A percentile compares a stretch with the other conserved stretches of the same genome.
phyloP scores from a whole-genome alignment of 352 stramenopile genomes.

The Globisporangium uncinulatum region DNA sequence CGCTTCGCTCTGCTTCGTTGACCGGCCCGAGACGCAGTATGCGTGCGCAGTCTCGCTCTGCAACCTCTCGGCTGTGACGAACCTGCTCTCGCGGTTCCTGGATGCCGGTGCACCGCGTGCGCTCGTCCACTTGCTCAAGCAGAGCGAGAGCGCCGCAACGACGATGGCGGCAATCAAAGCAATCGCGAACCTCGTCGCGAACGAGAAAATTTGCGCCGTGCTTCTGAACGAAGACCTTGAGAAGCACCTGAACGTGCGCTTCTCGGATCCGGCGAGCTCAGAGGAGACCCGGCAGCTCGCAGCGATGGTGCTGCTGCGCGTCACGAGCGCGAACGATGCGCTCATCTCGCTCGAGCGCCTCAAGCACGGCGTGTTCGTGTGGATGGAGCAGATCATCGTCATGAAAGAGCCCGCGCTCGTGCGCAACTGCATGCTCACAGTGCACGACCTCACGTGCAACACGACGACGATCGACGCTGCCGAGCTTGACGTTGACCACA shows the following conservation, averaged over 20 bases:
- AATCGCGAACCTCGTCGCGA: constrained; percentile 72
- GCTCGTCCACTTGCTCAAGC: constrained; percentile 54
- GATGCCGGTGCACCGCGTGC: constrained; percentile 60
- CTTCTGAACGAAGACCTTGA: constrained; percentile 73
- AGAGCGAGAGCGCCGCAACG: constrained; percentile 29
- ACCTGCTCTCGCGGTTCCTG: constrained; percentile 60
- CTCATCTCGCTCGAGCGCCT: constrained; percentile 60
- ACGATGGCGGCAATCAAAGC: constrained; percentile 58
- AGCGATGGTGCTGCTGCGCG: constrained; percentile 63
- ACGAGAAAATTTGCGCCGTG: constrained; percentile 66
- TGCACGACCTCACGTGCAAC: constrained; percentile 65
- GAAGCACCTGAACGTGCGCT: constrained; percentile 49
- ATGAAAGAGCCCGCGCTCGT: constrained; percentile 72
- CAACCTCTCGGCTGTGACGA: constrained; percentile 55
- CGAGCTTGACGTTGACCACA: constrained; percentile 55
- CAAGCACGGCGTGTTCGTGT: constrained; percentile 56
- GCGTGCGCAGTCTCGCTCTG: constrained; percentile 71
- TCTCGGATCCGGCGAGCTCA: constrained; percentile 33
- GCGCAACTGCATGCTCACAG: constrained; percentile 71
- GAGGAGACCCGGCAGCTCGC: constrained; percentile 56
- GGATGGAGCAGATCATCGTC: constrained; percentile 77
- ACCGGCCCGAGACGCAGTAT: constrained; percentile 45
- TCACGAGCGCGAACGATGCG: constrained; percentile 67
- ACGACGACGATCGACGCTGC: constrained; percentile 41
- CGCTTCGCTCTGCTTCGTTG: constrained; percentile 50